Evolutionary conservation across 768 basidiomycete species (phyloP).

Genomic region (Sarcodon aspratus): DNA sequence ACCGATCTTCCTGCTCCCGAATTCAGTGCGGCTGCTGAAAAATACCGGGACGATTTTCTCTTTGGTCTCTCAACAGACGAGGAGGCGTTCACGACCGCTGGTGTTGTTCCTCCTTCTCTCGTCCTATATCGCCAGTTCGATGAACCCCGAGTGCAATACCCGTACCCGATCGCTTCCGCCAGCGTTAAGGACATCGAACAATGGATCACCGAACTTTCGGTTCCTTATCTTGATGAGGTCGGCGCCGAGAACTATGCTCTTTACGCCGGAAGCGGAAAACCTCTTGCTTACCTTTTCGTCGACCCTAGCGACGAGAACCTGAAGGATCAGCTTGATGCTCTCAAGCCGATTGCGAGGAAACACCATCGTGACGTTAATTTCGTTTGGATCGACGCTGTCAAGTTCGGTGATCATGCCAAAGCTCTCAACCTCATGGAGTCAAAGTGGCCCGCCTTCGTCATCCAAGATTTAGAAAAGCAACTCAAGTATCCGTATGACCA

Average conservation of each 20-base stretch:
- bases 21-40: slow-evolving; percentile 74
- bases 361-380: slow-evolving; percentile 89
- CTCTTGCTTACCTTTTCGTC: slow-evolving; percentile 91
- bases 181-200: slow-evolving; percentile 51
- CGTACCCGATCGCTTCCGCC: slow-evolving; percentile 44
- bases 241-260: slow-evolving; percentile 84
- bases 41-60: slow-evolving; percentile 86
- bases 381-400: slow-evolving; percentile 94
- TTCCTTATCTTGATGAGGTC: slow-evolving; percentile 88
- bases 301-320: slow-evolving; percentile 64
- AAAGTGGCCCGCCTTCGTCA: slow-evolving; percentile 90
- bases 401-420: slow-evolving; percentile 93
- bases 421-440: slow-evolving; percentile 78
- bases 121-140: slow-evolving; percentile 92
- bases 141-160: slow-evolving; percentile 62
- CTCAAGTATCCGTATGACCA: slow-evolving; percentile 87
- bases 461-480: slow-evolving; percentile 77
- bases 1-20: slow-evolving; percentile 59
- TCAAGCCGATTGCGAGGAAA: slow-evolving; percentile 70
- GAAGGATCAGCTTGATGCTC: slow-evolving; percentile 48
- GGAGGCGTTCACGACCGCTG: slow-evolving; percentile 54
- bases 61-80: slow-evolving; percentile 80
- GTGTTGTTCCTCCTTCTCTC: slow-evolving; percentile 71
- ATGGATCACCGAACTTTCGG: slow-evolving; percentile 75
- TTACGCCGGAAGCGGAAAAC: slow-evolving; percentile 75